Base-by-base conservation (phyloP, 345 rosid genomes). In the Anacardium occidentale region DNA sequence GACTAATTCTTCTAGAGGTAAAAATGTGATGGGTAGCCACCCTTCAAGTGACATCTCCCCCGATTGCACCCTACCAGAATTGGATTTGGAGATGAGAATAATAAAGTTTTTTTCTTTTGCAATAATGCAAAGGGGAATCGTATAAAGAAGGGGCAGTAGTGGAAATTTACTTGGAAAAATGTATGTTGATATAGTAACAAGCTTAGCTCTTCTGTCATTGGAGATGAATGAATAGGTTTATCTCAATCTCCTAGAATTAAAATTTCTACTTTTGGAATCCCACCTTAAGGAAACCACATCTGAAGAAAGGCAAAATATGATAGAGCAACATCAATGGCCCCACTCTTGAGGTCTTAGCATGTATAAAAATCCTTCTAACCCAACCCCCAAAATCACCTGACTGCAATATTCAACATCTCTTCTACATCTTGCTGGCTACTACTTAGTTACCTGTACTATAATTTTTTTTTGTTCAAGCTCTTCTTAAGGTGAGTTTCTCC, bases 71-170 rank as follows among this genome's bases (percentile, higher is more conserved):
- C 64, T 22, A 14, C 71, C 52, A 10, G 51, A 62, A 75, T 50
- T 42, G 65, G 79, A 79, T 76, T 66, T 73, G 60, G 77, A 70
- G 73, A 40, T 68, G 52, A 76, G 87, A 87, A 83, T 78, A 81
- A 74, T 77, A 72, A 75, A 63, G 71, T 66, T 73, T 77, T 80
- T 73, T 77, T 80, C 76, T 76, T 76, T 75, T 82, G 72, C 83
- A 82, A 77, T 88, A 86, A 86, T 81, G 84, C 2, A 88, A 71
- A 51, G 66, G 65, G 78, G 85, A 84, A 88, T 84, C 80, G 78
- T 76, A 70, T 72, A 75, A 75, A 79, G 79, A 64, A n/a, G 54
- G 82, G 76, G 73, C 32, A 71, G 24, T 25, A 42, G 53, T 69
- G 77, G 69, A 74, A 74, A 78, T 78, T 52, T 58, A 55, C n/a